Conservation (phyloP, 2,329 filamentous ascomycete genomes). For the Botryosphaeria dothidea region DNA sequence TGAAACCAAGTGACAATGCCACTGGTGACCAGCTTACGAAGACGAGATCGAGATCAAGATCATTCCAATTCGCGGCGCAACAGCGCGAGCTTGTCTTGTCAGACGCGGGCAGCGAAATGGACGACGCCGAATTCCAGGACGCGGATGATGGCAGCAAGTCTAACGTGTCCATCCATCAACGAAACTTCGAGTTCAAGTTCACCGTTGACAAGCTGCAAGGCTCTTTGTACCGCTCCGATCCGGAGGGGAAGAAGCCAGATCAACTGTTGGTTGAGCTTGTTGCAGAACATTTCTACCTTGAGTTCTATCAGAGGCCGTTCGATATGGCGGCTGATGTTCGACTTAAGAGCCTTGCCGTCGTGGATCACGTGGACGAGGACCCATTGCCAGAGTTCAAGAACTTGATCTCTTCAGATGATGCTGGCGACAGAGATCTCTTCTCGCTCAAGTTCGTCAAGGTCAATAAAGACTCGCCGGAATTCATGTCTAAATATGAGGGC, state of each 20-base stretch:
- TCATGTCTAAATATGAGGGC: slow-evolving; percentile 86
- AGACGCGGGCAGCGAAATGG: slow-evolving; percentile 64
- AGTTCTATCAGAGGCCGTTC: slow-evolving; percentile 84
- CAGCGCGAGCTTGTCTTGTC: slow-evolving; percentile 79
- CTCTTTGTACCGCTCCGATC: slow-evolving; percentile 84
- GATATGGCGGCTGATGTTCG: slow-evolving; percentile 94
- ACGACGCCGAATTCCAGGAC: slow-evolving; percentile 67
- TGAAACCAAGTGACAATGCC: slow-evolving; percentile 34
- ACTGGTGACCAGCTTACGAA: slow-evolving; percentile 32
- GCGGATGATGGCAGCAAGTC: slow-evolving; percentile 57
- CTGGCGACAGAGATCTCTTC: slow-evolving; percentile 72
- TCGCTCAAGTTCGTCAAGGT: slow-evolving; percentile 87
- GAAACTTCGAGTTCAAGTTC: slow-evolving; percentile 95
- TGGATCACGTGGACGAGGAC: slow-evolving; percentile 90
- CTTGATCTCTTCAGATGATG: slow-evolving; percentile 89
- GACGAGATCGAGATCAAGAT: slow-evolving; percentile 64
- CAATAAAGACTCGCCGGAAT: slow-evolving; percentile 88
- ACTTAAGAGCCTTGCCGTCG: slow-evolving; percentile 81
- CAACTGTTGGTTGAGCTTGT: slow-evolving; percentile 85
- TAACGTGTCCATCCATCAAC: slow-evolving; percentile 71
- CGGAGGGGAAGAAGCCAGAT: slow-evolving; percentile 73
- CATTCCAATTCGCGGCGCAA: slow-evolving; percentile 71
- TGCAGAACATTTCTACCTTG: slow-evolving; percentile 82
- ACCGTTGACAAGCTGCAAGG: slow-evolving; percentile 92
- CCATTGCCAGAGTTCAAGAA: slow-evolving; percentile 90